Percentiles rank a stretch among this genome's conserved stretches.
Conservation (phyloP, 805 yeast species). For the Suhomyces pyralidae region DNA sequence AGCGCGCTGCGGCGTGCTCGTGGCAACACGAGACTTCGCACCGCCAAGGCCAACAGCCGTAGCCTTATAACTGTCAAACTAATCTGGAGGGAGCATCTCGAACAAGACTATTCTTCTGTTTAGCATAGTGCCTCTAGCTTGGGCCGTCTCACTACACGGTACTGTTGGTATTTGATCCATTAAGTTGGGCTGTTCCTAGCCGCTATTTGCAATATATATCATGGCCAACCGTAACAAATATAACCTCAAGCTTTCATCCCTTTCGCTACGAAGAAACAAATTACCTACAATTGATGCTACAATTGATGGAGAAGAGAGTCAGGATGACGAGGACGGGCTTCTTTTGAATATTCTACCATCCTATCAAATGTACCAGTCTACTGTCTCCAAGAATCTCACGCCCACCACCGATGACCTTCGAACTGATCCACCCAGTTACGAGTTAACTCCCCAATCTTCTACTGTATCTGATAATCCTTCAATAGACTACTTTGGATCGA, state of each 20-base stretch:
- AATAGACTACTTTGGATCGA: slow-evolving; percentile 19
- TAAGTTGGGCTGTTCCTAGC: background rate
- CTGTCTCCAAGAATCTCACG: slow-evolving; percentile 33
- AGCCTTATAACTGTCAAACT: background rate
- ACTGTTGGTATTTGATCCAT: background rate
- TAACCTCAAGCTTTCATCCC: slow-evolving; percentile 17
- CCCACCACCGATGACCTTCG: slow-evolving; percentile 27
- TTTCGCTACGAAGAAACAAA: slow-evolving; percentile 7
- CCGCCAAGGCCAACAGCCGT: background rate
- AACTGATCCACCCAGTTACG: slow-evolving; percentile 35
- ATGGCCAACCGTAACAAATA: slow-evolving; percentile 13
- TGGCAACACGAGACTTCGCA: background rate
- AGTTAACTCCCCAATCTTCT: slow-evolving; percentile 21
- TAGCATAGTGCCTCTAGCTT: background rate
- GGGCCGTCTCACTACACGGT: background rate
- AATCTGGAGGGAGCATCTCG: background rate
- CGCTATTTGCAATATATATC: background rate
- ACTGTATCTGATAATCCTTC: slow-evolving; percentile 7
- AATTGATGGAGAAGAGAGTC: background rate
- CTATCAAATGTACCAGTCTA: slow-evolving; percentile 39
- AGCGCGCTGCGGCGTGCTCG: background rate
- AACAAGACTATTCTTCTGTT: background rate
- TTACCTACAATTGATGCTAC: background rate
- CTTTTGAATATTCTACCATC: slow-evolving; percentile 38
- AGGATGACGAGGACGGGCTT: slow-evolving; percentile 21